A percentile compares a stretch with the other conserved stretches of the same genome.
Evolutionary conservation across 2,329 filamentous ascomycete genomes (phyloP).

Genomic region (Cladobotryum mycophilum): DNA sequence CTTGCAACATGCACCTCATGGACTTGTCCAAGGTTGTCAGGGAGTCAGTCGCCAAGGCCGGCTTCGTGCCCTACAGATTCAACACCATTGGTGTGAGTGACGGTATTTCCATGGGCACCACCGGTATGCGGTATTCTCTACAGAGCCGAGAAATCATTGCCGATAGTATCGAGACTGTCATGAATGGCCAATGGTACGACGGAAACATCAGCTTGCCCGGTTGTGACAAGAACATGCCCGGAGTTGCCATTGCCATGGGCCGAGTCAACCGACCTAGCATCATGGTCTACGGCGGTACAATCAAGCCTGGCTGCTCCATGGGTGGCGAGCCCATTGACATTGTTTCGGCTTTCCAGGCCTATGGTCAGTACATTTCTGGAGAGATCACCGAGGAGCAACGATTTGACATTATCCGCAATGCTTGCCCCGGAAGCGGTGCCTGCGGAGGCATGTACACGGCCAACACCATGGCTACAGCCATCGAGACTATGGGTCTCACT

Average conservation of each 20-base stretch:
- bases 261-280: constrained; percentile 88
- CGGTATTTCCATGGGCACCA: constrained; percentile 96
- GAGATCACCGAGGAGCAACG: constrained; percentile 87
- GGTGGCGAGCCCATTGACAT: constrained; percentile 80
- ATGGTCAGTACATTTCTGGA: constrained; percentile 88
- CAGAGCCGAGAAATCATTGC: constrained; percentile 96
- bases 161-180: constrained; percentile 97
- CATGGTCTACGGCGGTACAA: constrained; percentile 97
- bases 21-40: constrained; percentile 74
- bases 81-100: constrained; percentile 98
- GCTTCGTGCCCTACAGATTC: constrained; percentile 91
- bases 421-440: constrained; percentile 62
- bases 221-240: constrained; percentile 99
- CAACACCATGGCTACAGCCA: constrained; percentile 87
- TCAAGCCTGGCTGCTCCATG: constrained; percentile 80
- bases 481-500: constrained; percentile 85
- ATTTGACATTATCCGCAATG: constrained; percentile 89
- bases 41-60: constrained; percentile 58
- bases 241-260: constrained; percentile 88
- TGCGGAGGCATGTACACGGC: constrained; percentile 90
- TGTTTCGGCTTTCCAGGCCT: constrained; percentile 95
- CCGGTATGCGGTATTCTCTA: constrained; percentile 90
- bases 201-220: constrained; percentile 94
- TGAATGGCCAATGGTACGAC: constrained; percentile 98
- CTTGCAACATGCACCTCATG: constrained; percentile 98